Evolutionary conservation across 2,329 filamentous ascomycete species (phyloP), one percentile per base, ranked within the genome.

Genomic region (Zasmidium cellare): DNA sequence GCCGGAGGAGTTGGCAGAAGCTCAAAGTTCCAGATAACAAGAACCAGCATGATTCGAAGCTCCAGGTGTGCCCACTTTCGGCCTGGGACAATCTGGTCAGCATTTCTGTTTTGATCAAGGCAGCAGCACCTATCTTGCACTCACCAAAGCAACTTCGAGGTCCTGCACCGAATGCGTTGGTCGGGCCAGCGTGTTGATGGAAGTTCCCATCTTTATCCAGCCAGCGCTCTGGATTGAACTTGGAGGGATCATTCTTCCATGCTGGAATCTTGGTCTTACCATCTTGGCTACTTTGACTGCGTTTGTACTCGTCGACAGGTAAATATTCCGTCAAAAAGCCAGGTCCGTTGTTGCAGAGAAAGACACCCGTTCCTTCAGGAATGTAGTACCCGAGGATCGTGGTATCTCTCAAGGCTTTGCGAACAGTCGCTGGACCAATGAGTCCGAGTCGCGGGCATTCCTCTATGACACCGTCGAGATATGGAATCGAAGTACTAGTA

Each of bases 391-490:
- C 79, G 1, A 80, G 67, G 3, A 81, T 55, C 3, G 69, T 60
- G 1, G 77, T 76, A 59, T 80, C 77, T 16, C 65, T 60, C 1
- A 66, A 65, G 1, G 75, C 69, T 1, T 59, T 60, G 12, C 79
- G 74, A 1, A 67, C 56, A 1, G 67, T 49, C 3, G 52, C 65
- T 1, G 59, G 60, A 0, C 66, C 69, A 1, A 73, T 72, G 14
- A 56, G 57, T 14, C 66, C 63, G 9, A 67, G 65, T 11, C 78
- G 75, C 3, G 75, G 54, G 2, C 72, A 69, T 54, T 80, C 78
- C 57, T 79, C 77, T 7, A 76, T 67, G 2, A 65, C 60, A 0
- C 73, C 78, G 54, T 79, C 76, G 9, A 80, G 74, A 51, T 80
- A 80, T 2, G 67, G 62, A 11, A 64, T 49, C 25, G 59, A 52